Evolutionary conservation across 352 stramenopile species (phyloP).

Genomic region (Pythium insidiosum): DNA sequence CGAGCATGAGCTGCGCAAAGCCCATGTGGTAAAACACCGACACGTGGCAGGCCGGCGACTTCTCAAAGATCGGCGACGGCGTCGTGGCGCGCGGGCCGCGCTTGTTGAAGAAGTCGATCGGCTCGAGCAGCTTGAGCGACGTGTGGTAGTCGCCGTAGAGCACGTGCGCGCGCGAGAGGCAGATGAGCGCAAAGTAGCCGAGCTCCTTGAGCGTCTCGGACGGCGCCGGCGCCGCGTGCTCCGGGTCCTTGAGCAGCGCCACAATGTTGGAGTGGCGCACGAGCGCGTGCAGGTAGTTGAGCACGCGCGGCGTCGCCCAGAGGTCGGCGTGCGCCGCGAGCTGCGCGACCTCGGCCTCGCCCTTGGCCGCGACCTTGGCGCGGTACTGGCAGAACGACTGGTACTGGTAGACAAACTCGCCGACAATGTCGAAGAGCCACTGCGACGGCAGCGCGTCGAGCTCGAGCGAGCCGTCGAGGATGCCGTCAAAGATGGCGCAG

Average conservation of each 20-base stretch:
- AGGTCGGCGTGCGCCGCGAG: conserved; percentile 84
- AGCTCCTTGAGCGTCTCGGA: conserved; percentile 84
- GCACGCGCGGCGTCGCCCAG: conserved; percentile 94
- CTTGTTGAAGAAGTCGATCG: conserved; percentile 88
- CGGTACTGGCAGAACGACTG: conserved; percentile 97
- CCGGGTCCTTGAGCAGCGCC: conserved; percentile 59
- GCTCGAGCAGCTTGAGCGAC: conserved; percentile 88
- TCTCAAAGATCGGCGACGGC: conserved; percentile 80
- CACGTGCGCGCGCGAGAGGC: conserved; percentile 92
- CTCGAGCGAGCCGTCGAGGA: conserved; percentile 81
- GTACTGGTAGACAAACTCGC: conserved; percentile 99
- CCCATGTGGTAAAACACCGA: conserved; percentile 97
- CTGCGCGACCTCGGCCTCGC: conserved; percentile 40
- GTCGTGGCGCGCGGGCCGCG: conserved; percentile 29
- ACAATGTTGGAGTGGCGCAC: conserved; percentile 90
- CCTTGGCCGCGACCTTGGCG: conserved; percentile 68
- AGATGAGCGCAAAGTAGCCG: conserved; percentile 95
- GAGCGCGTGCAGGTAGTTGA: conserved; percentile 93
- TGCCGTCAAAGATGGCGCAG: conserved; percentile 90
- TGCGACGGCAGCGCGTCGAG: conserved; percentile 87
- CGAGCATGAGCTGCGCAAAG: conserved; percentile 96
- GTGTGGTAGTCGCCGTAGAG: conserved; percentile 96
- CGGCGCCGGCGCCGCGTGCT: conserved; percentile 23
- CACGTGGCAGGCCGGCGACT: conserved; percentile 89
- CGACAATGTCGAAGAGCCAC: conserved; percentile 98